phyloP scores from a whole-genome alignment of 257 asterid species.

The Paulownia fortunei region DNA sequence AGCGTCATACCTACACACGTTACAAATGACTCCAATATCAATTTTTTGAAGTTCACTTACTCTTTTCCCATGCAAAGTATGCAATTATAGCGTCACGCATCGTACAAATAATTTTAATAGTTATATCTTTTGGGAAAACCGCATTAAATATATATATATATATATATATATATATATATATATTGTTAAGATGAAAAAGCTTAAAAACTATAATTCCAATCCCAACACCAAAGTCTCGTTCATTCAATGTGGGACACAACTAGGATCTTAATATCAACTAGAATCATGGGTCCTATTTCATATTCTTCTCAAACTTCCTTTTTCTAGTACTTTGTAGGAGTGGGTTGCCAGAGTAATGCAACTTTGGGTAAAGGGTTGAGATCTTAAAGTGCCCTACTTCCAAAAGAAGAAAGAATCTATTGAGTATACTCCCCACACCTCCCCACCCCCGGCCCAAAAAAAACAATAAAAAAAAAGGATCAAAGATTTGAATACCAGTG shows the following conservation, averaged over 20 bases:
- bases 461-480: background rate
- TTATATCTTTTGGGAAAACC: no score
- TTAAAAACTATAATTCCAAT: background rate
- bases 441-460: no score
- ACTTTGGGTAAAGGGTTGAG: slow-evolving; percentile 32
- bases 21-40: no score
- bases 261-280: background rate
- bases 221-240: background rate
- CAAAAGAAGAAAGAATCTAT: slow-evolving; percentile 41
- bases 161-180: no score
- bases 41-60: no score
- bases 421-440: background rate
- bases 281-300: background rate
- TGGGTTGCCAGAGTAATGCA: slow-evolving; percentile 2
- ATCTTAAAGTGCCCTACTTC: slow-evolving; percentile 31
- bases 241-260: background rate
- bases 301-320: background rate
- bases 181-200: background rate
- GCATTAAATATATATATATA: no score
- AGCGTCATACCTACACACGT: no score
- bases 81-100: no score
- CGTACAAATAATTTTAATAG: no score
- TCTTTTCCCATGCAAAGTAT: no score
- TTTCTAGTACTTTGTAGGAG: background rate
- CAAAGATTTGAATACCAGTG: background rate